These are phyloP conservation scores for Zymoseptoria brevis DNA, from an alignment of 2,329 filamentous ascomycete genomes.

Conservation along the genomic window DNA sequence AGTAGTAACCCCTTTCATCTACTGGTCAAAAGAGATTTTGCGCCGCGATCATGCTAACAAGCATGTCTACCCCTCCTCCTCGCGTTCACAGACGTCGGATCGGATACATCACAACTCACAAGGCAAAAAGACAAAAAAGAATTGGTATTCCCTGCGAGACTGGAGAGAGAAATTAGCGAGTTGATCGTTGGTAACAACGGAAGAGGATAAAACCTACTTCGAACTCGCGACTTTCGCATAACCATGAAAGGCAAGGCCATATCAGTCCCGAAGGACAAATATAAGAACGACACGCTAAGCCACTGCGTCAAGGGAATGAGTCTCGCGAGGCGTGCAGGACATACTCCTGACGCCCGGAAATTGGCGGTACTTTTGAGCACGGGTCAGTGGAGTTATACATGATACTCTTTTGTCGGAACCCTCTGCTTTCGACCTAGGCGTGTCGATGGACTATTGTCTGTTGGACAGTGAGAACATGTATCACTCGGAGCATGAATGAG, in stretches of 20 bases:
- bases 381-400: not conserved
- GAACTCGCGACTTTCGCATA: slow-evolving; percentile 26
- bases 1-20: too few species aligned
- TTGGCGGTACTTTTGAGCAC: slow-evolving; percentile 2
- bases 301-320: slow-evolving; percentile 23
- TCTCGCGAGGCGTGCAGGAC: not conserved
- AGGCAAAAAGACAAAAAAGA: not conserved
- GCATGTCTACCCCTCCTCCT: too few species aligned
- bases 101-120: not conserved
- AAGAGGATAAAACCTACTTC: slow-evolving; percentile 11
- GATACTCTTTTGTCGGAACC: not conserved
- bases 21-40: too few species aligned
- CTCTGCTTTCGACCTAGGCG: too few species aligned
- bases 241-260: slow-evolving; percentile 8
- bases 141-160: slow-evolving; percentile 14
- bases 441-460: not conserved
- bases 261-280: slow-evolving; percentile 16
- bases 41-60: too few species aligned
- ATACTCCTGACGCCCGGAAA: slow-evolving; percentile 1
- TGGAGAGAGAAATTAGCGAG: not conserved
- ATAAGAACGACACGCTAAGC: slow-evolving; percentile 27
- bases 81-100: not conserved
- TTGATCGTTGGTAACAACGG: not conserved
- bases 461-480: not conserved
- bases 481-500: not conserved